These are phyloP conservation scores for Apiospora hydei DNA, from an alignment of 2,329 filamentous ascomycete genomes.

Conservation along the genomic window DNA sequence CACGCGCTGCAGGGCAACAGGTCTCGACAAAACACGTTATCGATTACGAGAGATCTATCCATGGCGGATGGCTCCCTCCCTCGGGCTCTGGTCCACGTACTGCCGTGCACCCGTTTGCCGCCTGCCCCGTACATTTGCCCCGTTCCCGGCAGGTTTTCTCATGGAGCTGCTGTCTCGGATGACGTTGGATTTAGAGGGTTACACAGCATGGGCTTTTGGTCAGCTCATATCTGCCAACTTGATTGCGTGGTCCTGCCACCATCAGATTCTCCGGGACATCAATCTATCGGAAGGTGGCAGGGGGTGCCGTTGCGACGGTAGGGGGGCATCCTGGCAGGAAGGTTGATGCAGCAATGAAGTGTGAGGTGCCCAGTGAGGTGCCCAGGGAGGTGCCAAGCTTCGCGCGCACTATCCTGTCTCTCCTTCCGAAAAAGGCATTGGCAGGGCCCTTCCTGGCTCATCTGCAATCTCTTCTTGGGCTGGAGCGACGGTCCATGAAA, in stretches of 20 bases:
- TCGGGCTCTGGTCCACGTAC: neutral
- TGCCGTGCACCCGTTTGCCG: neutral
- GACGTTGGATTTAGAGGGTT: neutral
- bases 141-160: neutral
- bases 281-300: conserved; percentile 13
- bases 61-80: neutral
- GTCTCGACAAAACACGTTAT: neutral
- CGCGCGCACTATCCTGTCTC: conserved; percentile 11
- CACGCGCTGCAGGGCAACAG: neutral
- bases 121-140: conserved; percentile 9
- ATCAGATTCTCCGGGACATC: neutral
- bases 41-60: conserved; percentile 13
- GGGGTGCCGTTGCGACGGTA: neutral
- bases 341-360: neutral
- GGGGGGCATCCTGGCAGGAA: neutral
- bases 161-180: conserved; percentile 5
- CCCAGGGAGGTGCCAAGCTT: conserved; percentile 2
- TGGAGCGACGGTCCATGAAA: neutral
- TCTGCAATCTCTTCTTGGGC: conserved; percentile 18
- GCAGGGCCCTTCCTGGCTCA: conserved; percentile 1
- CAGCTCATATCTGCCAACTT: neutral
- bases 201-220: neutral
- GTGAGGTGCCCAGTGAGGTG: neutral
- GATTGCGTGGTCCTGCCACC: neutral
- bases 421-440: conserved; percentile 18